phyloP scores from a whole-genome alignment of 2,329 filamentous ascomycete genomes.

The Colletotrichum noveboracense region DNA sequence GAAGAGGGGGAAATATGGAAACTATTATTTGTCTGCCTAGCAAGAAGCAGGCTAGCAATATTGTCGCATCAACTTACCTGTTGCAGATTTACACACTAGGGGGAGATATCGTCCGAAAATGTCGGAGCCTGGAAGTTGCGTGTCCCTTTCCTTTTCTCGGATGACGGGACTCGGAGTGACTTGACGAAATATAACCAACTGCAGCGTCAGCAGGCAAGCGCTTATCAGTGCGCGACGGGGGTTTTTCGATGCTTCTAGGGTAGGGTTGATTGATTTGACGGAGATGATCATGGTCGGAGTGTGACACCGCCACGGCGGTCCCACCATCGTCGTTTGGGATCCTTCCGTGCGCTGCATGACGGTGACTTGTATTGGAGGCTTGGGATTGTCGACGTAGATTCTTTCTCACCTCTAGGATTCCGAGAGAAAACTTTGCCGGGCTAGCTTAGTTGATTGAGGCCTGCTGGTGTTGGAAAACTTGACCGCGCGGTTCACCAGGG shows the following conservation, averaged over 20 bases:
- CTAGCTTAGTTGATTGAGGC: neutral
- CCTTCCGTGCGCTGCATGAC: neutral
- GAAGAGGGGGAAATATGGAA: neutral
- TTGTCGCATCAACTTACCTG: neutral
- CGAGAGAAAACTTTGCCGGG: neutral
- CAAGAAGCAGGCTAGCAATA: neutral
- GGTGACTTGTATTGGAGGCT: neutral
- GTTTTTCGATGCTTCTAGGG: too few species aligned
- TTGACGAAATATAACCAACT: neutral
- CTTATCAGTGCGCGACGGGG: neutral
- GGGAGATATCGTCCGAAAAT: neutral
- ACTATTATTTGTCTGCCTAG: neutral
- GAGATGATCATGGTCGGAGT: neutral
- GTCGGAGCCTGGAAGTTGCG: neutral
- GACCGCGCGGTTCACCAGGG: neutral
- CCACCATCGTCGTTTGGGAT: neutral
- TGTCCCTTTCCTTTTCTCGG: neutral
- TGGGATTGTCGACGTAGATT: neutral
- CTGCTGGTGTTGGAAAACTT: neutral
- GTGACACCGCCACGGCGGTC: neutral
- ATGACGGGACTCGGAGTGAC: neutral
- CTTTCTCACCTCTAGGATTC: neutral
- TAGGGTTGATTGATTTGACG: neutral
- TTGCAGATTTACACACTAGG: neutral
- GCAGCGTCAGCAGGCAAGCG: neutral